Base-by-base conservation (phyloP, 257 asterid genomes). In the Solanum verrucosum region DNA sequence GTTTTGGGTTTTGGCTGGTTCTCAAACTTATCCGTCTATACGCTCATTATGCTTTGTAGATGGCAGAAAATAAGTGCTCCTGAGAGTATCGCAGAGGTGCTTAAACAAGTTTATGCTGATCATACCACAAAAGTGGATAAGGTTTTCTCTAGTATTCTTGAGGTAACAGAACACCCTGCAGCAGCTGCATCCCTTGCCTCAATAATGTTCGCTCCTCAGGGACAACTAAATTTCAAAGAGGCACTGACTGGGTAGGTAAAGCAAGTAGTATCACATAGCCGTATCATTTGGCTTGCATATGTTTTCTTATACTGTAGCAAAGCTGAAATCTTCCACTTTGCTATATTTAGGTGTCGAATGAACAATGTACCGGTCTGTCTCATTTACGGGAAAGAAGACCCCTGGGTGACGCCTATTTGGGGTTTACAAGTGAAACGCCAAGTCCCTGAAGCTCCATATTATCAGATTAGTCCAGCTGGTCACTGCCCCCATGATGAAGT, bases 401-500 rank as follows among this genome's bases (percentile, higher is more conserved):
- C 99, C 3, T 97, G 99, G 99, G 99, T 97, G 85, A 91, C 83
- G 72, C 99, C 99, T 84, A 84, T 94, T 65, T 97, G 94, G 92
- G 99, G 98, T 65, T 81, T 93, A 35, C 95, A 90, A 88, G 98
- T 93, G 85, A 97, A 96, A 81, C 86, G 87, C 6, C 95, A 91
- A 87, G 88, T 97, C 59, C 98, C 96, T 0, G 92, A 94, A 84
- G 97, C 95, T 89, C 98, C 98, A 46, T 97, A 93, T 87, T 97
- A 97, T 70, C 98, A 94, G 91, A 96, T 97, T 15, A 97, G 96
- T 87, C 99, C 99, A 0, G 98, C 99, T 56, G 99, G 99, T 87
- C 99, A 97, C 90, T 97, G 99, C 93, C 99, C 99, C 73, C 99
- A 96, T 86, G 99, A 97, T 82, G 99, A 97, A 91, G 98, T 97